These are phyloP conservation scores for Glycine tomentella DNA, from an alignment of 306 rosid species.

Conservation along the genomic window DNA sequence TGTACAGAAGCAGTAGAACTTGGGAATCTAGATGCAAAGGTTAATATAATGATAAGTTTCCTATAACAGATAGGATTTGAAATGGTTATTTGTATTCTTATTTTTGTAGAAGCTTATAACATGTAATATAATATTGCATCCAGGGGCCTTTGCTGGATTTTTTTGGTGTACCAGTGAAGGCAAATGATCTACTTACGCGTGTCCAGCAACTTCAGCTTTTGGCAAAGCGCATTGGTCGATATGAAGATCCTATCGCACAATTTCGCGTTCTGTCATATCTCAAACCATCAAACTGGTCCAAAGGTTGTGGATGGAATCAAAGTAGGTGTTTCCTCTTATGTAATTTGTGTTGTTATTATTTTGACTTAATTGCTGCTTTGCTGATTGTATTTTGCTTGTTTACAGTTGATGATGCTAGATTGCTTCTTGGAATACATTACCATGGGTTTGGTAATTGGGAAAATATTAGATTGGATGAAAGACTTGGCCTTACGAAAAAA, in stretches of 20 bases:
- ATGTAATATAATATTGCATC: constrained; percentile 49
- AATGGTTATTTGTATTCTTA: constrained; percentile 36
- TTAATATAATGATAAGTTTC: constrained; percentile 48
- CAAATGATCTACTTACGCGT: constrained; percentile 83
- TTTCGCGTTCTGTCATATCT: constrained; percentile 84
- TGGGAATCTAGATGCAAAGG: constrained; percentile 87
- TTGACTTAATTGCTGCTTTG: constrained; percentile 31
- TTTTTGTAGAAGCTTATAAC: constrained; percentile 38
- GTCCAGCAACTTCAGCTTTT: constrained; percentile 93
- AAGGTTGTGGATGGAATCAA: constrained; percentile 99
- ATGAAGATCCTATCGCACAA: constrained; percentile 91
- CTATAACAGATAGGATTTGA: not conserved
- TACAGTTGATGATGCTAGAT: constrained; percentile 97
- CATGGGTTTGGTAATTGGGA: constrained; percentile 99
- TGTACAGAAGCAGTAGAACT: constrained; percentile 84
- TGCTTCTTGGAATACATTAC: constrained; percentile 91
- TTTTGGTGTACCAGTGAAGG: constrained; percentile 96
- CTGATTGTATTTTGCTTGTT: constrained; percentile 42
- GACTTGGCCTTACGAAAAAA: constrained; percentile 90
- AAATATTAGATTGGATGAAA: constrained; percentile 88
- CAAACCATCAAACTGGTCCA: constrained; percentile 98
- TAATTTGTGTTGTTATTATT: constrained; percentile 33
- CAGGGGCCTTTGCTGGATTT: constrained; percentile 98
- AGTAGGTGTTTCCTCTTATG: constrained; percentile 65
- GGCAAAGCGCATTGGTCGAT: constrained; percentile 91